phyloP scores from a whole-genome alignment of 2,329 filamentous ascomycete species.

The Biscogniauxia mediterranea region DNA sequence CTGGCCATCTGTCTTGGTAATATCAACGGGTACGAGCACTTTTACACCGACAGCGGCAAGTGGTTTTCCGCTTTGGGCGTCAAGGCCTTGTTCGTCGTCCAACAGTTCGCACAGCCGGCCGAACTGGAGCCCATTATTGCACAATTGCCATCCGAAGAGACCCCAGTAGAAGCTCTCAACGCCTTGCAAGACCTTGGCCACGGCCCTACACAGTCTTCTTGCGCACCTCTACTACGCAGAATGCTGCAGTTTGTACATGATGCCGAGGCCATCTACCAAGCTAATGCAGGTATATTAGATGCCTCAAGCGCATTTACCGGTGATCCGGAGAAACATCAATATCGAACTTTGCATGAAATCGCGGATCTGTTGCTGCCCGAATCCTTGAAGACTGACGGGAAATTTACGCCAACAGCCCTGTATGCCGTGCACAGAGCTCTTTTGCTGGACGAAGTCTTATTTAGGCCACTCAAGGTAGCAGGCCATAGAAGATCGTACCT shows the following conservation, averaged over 20 bases:
- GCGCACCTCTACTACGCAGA: conserved; percentile 42
- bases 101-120: conserved; percentile 41
- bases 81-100: conserved; percentile 49
- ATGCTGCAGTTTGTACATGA: conserved; percentile 46
- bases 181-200: conserved; percentile 39
- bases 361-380: conserved; percentile 43
- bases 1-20: conserved; percentile 54
- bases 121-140: conserved; percentile 43
- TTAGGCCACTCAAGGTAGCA: conserved; percentile 51
- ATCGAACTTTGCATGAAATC: conserved; percentile 52
- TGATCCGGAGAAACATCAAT: conserved; percentile 36
- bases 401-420: conserved; percentile 48
- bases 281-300: conserved; percentile 48
- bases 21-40: conserved; percentile 51
- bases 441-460: conserved; percentile 57
- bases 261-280: conserved; percentile 46
- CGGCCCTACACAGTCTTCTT: conserved; percentile 43
- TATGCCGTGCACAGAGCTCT: conserved; percentile 71
- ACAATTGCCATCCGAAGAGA: conserved; percentile 34
- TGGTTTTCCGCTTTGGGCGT: conserved; percentile 46
- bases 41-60: conserved; percentile 52
- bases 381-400: conserved; percentile 34
- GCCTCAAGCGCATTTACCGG: conserved; percentile 43
- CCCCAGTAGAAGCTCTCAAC: conserved; percentile 32
- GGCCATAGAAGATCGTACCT: conserved; percentile 52